Conservation (phyloP, 2,329 filamentous ascomycete genomes). For the Verticillium isaacii region DNA sequence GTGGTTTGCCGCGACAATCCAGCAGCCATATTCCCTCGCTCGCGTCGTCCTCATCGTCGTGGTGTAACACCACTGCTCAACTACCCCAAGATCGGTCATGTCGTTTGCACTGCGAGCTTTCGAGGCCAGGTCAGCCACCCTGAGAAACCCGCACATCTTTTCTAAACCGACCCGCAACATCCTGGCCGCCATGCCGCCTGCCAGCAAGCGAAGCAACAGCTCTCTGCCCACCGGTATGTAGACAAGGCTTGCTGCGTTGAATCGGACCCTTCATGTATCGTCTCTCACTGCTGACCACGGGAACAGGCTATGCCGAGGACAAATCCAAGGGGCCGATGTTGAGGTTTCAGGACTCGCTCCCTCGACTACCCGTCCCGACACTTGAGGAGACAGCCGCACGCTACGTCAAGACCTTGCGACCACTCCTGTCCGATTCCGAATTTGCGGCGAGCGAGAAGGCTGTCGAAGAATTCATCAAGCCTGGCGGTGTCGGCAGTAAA, state of each 20-base stretch:
- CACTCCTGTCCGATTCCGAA: constrained; percentile 65
- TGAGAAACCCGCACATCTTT: neutral
- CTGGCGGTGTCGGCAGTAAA: constrained; percentile 75
- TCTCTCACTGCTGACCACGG: neutral
- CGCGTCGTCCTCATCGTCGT: neutral
- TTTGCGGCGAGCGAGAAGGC: constrained; percentile 72
- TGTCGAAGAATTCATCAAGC: constrained; percentile 81
- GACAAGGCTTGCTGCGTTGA: neutral
- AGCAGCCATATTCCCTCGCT: neutral
- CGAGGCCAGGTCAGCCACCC: constrained; percentile 13
- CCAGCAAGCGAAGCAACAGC: constrained; percentile 51
- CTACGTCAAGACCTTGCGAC: constrained; percentile 76
- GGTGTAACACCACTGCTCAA: neutral
- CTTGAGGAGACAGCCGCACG: constrained; percentile 77
- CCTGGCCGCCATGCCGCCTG: constrained; percentile 44
- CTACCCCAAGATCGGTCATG: constrained; percentile 4
- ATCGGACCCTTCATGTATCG: neutral
- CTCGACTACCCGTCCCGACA: constrained; percentile 71
- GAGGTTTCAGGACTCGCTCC: constrained; percentile 81
- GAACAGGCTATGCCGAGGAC: constrained; percentile 72
- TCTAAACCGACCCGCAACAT: neutral
- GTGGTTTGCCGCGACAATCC: neutral
- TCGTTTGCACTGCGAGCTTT: constrained; percentile 14
- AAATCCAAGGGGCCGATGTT: constrained; percentile 75
- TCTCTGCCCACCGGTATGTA: constrained; percentile 47